phyloP scores from a whole-genome alignment of 1,284 basidiomycete genomes.

The Puccinia novopanici region DNA sequence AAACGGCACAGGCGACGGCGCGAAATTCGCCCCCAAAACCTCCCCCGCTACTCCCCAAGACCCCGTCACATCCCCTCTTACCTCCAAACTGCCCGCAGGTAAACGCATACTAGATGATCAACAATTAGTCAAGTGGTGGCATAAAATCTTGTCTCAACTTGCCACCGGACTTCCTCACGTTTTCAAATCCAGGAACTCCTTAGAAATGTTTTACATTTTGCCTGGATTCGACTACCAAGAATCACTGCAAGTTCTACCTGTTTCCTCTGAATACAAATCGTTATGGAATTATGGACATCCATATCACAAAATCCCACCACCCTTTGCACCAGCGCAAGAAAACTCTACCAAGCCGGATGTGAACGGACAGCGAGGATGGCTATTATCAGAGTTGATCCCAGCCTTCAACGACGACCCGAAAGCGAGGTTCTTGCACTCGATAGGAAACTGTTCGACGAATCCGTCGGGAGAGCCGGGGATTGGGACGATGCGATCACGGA shows the following conservation, averaged over 20 bases:
- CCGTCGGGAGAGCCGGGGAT: conserved; percentile 40
- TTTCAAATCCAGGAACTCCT: conserved; percentile 1
- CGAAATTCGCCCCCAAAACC: background rate
- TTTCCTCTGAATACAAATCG: background rate
- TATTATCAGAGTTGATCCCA: conserved; percentile 66
- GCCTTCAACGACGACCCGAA: conserved; percentile 91
- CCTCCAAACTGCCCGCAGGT: background rate
- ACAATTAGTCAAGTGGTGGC: conserved; percentile 49
- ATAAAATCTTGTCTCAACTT: conserved; percentile 17
- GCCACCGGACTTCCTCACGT: background rate
- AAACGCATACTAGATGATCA: conserved; percentile 47
- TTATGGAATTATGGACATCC: conserved; percentile 47
- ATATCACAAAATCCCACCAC: conserved; percentile 13
- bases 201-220: conserved; percentile 38
- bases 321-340: background rate
- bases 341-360: background rate
- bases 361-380: background rate
- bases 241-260: conserved; percentile 6
- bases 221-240: conserved; percentile 42
- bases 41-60: background rate
- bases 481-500: conserved; percentile 46
- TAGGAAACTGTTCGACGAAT: conserved; percentile 62
- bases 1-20: conserved; percentile 26
- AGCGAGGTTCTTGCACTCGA: conserved; percentile 82
- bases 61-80: background rate